phyloP scores from a whole-genome alignment of 2,329 filamentous ascomycete genomes.

The Colletotrichum zoysiae region DNA sequence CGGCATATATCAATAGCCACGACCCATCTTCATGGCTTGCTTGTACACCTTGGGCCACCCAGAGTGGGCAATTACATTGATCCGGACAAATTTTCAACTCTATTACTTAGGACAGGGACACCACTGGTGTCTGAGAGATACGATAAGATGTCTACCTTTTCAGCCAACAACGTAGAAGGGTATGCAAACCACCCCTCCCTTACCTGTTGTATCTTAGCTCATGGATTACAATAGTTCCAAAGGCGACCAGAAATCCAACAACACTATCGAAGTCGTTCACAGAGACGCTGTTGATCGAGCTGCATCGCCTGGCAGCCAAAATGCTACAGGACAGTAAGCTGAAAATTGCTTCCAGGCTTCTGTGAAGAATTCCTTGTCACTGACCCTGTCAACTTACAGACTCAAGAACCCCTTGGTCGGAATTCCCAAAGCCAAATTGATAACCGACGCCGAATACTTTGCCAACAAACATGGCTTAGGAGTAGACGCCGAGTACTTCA shows the following conservation, averaged over 20 bases:
- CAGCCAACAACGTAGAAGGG: neutral
- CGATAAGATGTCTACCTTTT: neutral
- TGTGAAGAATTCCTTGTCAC: conserved; percentile 54
- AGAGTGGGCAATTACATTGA: neutral
- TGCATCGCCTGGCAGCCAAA: neutral
- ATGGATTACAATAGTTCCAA: neutral
- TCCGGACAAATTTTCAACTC: neutral
- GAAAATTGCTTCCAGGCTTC: neutral
- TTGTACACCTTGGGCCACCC: neutral
- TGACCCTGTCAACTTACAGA: conserved; percentile 47
- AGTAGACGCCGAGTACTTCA: conserved; percentile 54
- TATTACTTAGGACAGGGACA: neutral
- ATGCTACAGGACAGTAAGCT: neutral
- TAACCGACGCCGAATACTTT: conserved; percentile 51
- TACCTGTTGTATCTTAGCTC: neutral
- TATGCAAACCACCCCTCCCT: neutral
- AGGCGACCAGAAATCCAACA: neutral
- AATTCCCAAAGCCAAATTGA: neutral
- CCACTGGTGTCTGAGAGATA: neutral
- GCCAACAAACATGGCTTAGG: conserved; percentile 59
- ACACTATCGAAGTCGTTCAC: neutral
- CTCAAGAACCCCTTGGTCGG: neutral
- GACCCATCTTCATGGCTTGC: neutral
- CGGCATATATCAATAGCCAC: neutral
- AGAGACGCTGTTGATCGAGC: neutral